phyloP scores from a whole-genome alignment of 345 rosid genomes.

The Linum trigynum region DNA sequence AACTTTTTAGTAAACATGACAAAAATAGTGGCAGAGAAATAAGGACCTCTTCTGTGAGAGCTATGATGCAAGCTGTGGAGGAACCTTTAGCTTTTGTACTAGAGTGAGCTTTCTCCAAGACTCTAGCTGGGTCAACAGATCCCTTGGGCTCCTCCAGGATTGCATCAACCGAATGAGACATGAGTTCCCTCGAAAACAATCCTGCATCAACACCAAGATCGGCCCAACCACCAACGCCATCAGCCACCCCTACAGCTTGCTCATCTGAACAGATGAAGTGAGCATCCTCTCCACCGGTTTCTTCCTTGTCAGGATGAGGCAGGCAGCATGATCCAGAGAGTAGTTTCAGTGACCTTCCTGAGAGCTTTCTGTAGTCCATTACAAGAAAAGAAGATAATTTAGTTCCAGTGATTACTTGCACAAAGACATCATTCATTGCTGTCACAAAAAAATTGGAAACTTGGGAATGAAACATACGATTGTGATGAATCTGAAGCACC shows the following conservation, averaged over 20 bases:
- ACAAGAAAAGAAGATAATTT: background rate
- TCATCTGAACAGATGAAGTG: conserved; percentile 77
- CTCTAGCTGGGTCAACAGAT: conserved; percentile 74
- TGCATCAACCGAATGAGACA: conserved; percentile 80
- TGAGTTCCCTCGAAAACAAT: conserved; percentile 74
- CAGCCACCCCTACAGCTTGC: conserved; percentile 91
- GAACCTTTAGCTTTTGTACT: conserved; percentile 82
- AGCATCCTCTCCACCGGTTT: conserved; percentile 99
- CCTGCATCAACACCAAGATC: conserved; percentile 86
- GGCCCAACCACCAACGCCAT: conserved; percentile 99
- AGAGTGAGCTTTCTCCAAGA: conserved; percentile 86
- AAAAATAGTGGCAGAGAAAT: background rate
- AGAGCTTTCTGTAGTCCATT: conserved; percentile 31
- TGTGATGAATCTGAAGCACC: conserved; percentile 39
- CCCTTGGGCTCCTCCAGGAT: conserved; percentile 83
- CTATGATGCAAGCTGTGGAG: conserved; percentile 93
- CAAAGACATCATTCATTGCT: background rate
- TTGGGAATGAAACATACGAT: conserved; percentile 33
- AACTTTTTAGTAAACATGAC: background rate
- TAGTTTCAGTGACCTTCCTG: conserved; percentile 51
- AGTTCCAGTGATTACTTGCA: background rate
- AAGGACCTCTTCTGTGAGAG: conserved; percentile 65
- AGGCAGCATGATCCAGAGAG: conserved; percentile 82
- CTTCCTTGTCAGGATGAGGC: conserved; percentile 99
- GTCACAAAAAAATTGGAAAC: conserved; percentile 1